Base-by-base conservation (phyloP, 345 rosid species). In the Melastoma malabathricum region DNA sequence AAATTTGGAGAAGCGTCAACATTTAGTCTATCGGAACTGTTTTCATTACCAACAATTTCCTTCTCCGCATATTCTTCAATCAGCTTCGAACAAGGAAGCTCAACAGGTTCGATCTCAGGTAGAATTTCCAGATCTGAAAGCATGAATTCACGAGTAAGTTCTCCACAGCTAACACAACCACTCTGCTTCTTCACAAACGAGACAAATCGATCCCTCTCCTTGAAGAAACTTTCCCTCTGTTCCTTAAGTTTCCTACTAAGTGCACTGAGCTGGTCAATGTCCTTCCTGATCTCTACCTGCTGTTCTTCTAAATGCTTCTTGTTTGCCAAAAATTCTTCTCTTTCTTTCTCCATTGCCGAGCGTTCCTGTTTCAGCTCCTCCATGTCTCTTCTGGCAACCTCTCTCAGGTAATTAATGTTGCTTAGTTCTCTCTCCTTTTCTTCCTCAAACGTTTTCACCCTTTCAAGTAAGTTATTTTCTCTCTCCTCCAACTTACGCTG, bases 341-440 rank as follows among this genome's bases (percentile, higher is more conserved):
- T 82, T 51, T 84, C 96, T 62, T 75, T 82, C 55, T 72, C 81
- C 56, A 82, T 56, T 57, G 75, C 67, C 14, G 52, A 46, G 59
- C 97, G 75, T 60, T 82, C 95, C 29, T 47, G 64, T 71, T 77
- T 82, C 88, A 77, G 22, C 17, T 92, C 98, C 22, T 78, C 79
- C 95, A 87, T 92, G 68, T 84, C 95, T 64, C 81, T 82, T 63
- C 82, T 76, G 48, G 90, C 88, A 56, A 83, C 62, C 34, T 83
- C 97, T 65, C 95, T 81, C 55, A 80, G 58, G 79, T 74, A 73
- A 51, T 73, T 82, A 38, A 87, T 77, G 60, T 87, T 92, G 56
- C 66, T 67, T 50, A 82, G 16, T 60, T 83, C 95, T 63, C 76
- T 76, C 74, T 79, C 88, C 48, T 69, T 92, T 71, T 87, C 94